Evolutionary conservation across 73 alveolate species (phyloP), one percentile per base, ranked within the genome.

Genomic region (Paramecium tetraurelia): DNA sequence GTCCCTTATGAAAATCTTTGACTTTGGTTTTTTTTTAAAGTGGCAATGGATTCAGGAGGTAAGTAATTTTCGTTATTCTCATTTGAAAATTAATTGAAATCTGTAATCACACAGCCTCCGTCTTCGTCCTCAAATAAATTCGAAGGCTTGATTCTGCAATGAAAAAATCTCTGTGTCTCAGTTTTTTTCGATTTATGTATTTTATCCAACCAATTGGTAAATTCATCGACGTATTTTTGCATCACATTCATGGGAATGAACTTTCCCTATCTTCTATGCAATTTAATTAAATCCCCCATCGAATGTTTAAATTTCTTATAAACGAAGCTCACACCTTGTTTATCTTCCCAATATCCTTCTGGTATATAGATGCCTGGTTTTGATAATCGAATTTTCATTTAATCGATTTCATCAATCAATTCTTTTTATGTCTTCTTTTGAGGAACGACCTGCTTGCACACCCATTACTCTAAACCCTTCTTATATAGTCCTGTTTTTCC

Each of bases 101-200:
- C 90, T 20, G 90, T 80, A 44, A 80, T 43, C 18, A 80, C 43
- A 80, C 43, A 80, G 7, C 38, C 76, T 10, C 46, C 46, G 16
- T 44, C 70, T 20, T 41, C 70, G 16, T 43, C 90, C 29, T 80
- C 90, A 41, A 80, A 44, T 48, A 80, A 48, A 80, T 80, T 80
- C 7, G 75, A 80, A 44, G 90, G 90, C 24, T 80, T 80, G 2
- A 80, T 44, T 80, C 90, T 41, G 22, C 90, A 41, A 46, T 80
- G 90, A 53, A 4, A 53, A 53, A 53, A 53, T 53, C 69, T 0
- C 14, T 53, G 21, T 3, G 57, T 2, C 2, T 33, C 86, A 16
- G 59, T 72, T 38, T 72, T 36, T 20, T 72, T 72, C 1, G 57
- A 29, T 31, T 35, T 80, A 48, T 80, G 90, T 22, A 80, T 48